Percentiles rank a stretch among this genome's conserved stretches.
phyloP scores from a whole-genome alignment of 2,329 filamentous ascomycete genomes.

The Verticillium tricorpus region DNA sequence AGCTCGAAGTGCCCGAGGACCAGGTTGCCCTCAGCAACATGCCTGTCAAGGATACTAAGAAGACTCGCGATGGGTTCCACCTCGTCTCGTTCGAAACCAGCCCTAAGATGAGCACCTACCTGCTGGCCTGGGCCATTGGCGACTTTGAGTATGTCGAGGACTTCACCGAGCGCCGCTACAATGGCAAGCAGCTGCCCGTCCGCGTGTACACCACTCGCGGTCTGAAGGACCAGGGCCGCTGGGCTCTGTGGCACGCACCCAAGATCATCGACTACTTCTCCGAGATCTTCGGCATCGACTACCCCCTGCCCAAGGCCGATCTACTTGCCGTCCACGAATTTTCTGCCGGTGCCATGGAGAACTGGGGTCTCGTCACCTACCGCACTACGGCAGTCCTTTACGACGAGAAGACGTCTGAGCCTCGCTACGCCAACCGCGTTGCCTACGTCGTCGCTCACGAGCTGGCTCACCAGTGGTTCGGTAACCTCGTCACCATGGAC shows the following conservation, averaged over 20 bases:
- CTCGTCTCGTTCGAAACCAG: slow-evolving; percentile 76
- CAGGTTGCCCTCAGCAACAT: slow-evolving; percentile 93
- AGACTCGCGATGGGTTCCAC: slow-evolving; percentile 60
- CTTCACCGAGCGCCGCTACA: slow-evolving; percentile 83
- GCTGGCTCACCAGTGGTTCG: slow-evolving; percentile 94
- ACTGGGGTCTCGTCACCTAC: slow-evolving; percentile 96
- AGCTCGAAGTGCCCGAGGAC: slow-evolving; percentile 85
- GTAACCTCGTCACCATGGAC: slow-evolving; percentile 93
- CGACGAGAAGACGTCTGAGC: slow-evolving; percentile 86
- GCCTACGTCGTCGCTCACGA: slow-evolving; percentile 99
- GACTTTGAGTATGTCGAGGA: slow-evolving; percentile 97
- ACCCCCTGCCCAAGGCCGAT: slow-evolving; percentile 88
- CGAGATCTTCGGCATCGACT: slow-evolving; percentile 88
- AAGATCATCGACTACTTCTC: slow-evolving; percentile 97
- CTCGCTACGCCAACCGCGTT: slow-evolving; percentile 85
- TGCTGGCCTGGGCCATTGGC: slow-evolving; percentile 89
- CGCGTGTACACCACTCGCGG: slow-evolving; percentile 94
- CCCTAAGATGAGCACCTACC: slow-evolving; percentile 87
- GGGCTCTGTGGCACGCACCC: slow-evolving; percentile 85
- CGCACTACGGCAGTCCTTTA: slow-evolving; percentile 94
- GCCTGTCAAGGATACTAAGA: slow-evolving; percentile 71
- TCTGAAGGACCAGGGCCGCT: slow-evolving; percentile 87
- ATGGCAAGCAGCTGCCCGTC: slow-evolving; percentile 85
- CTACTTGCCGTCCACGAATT: slow-evolving; percentile 91
- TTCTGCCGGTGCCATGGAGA: slow-evolving; percentile 84